A percentile compares a stretch with the other conserved stretches of the same genome.
Evolutionary conservation across 192 early-diverging fungal genomes (phyloP).

Genomic region (Chytriomyces hyalinus): DNA sequence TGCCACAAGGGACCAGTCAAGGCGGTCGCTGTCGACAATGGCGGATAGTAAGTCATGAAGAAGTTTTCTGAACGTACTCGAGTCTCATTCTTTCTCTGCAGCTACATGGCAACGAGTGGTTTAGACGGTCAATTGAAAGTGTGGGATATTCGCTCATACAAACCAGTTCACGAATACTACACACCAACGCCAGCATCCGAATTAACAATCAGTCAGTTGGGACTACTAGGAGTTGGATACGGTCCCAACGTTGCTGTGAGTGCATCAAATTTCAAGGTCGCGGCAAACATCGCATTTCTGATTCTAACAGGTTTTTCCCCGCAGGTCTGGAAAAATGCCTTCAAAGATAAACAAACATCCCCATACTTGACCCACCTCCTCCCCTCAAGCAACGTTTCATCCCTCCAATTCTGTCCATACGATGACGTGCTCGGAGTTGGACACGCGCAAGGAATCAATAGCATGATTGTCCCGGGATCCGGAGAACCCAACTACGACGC

Average conservation of each 20-base stretch:
- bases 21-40: constrained; percentile 78
- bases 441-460: constrained; percentile 77
- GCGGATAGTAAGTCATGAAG: constrained; percentile 44
- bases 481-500: constrained; percentile 98
- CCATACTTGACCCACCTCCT: constrained; percentile 89
- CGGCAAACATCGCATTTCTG: constrained; percentile 10
- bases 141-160: constrained; percentile 91
- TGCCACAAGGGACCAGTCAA: constrained; percentile 87
- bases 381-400: constrained; percentile 55
- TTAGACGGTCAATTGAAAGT: constrained; percentile 88
- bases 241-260: constrained; percentile 72
- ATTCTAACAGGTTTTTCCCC: too few species aligned
- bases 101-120: constrained; percentile 91
- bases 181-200: constrained; percentile 78
- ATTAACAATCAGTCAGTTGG: constrained; percentile 82
- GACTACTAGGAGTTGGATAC: constrained; percentile 81
- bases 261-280: constrained; percentile 8
- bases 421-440: constrained; percentile 93
- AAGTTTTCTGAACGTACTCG: not conserved
- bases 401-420: constrained; percentile 86
- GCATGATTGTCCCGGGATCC: constrained; percentile 85
- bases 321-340: constrained; percentile 87
- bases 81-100: constrained; percentile 48
- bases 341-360: constrained; percentile 71
- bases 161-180: constrained; percentile 78